Evolutionary conservation across 331 rosid genomes (phyloP), one percentile per base, ranked within the genome.

Genomic region (Prunus yedoensis): DNA sequence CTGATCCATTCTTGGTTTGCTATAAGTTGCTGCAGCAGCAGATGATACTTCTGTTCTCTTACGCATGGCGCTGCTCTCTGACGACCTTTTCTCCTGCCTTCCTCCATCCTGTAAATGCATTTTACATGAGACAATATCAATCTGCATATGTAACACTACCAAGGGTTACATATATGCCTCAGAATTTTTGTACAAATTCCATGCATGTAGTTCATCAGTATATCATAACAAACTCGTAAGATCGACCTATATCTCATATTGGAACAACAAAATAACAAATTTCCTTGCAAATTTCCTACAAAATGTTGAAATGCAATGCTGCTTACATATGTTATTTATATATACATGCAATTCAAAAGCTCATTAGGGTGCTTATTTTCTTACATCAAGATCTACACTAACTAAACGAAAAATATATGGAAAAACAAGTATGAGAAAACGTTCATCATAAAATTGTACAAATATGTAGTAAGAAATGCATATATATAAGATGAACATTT

Each of bases 71-170:
- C 1, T 58, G 88, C 89, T 90, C 57, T 89, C 91, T 32, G 80
- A 79, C 21, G 82, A 58, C 81, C 87, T 89, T 70, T 80, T 91
- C 68, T 87, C 93, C 17, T 79, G 78, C 83, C 77, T 74, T 66
- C 91, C 87, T 82, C 87, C 96, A n/a, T 90, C 99, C 99, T 94
- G 88, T 68, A 75, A 61, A 74, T 47, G 66, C 65, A 74, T 74
- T 74, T 74, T 74, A 61, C 70, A 62, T 18, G 77, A 74, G 60
- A 74, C 77, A 60, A 60, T 45, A 47, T 74, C 70, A 74, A 74
- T 74, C 77, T 74, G 77, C 77, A 74, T 64, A 46, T 74, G 28
- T 74, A 61, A 73, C 68, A 74, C 76, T 59, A 21, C 59, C 59
- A 60, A 30, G 46, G 30, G 77, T 73, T 45, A 73, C 45, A 46